phyloP scores from a whole-genome alignment of 176 grass and related monocot genomes.

The Pontederia crassipes region DNA sequence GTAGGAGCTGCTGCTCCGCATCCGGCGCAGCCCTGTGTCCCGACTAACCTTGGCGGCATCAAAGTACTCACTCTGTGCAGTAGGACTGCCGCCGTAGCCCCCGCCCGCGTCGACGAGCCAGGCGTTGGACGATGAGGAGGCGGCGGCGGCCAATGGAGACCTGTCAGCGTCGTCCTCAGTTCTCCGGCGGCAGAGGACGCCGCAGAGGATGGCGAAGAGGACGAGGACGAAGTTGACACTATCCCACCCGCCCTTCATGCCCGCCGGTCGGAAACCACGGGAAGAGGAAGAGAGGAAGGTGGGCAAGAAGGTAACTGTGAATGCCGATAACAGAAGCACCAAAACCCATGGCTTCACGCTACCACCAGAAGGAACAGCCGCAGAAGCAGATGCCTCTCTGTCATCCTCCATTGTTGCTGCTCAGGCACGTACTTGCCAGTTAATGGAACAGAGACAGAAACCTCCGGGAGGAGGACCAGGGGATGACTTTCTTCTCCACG shows the following conservation, averaged over 20 bases:
- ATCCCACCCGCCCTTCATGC: conserved; percentile 70
- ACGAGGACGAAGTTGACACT: conserved; percentile 73
- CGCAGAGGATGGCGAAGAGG: conserved; percentile 77
- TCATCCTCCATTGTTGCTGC: background rate
- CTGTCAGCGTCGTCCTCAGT: conserved; percentile 16
- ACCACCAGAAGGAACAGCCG: background rate
- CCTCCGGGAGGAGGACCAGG: background rate
- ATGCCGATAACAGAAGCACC: conserved; percentile 46
- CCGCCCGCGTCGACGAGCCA: background rate
- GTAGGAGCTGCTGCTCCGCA: conserved; percentile 82
- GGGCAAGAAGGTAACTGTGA: conserved; percentile 39
- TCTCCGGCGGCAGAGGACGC: conserved; percentile 50
- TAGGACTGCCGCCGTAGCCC: background rate
- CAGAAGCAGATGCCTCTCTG: background rate
- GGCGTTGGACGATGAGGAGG: background rate
- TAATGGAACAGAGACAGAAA: too few species aligned
- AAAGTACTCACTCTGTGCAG: background rate
- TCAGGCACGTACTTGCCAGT: too few species aligned
- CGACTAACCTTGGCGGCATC: background rate
- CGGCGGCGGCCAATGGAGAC: background rate
- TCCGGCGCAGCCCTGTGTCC: conserved; percentile 35
- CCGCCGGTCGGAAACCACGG: conserved; percentile 20
- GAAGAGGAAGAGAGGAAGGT: conserved; percentile 23
- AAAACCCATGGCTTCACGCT: background rate
- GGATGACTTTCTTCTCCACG: too few species aligned